Conservation (phyloP, 768 basidiomycete species). For the Aureoboletus auriporus region DNA sequence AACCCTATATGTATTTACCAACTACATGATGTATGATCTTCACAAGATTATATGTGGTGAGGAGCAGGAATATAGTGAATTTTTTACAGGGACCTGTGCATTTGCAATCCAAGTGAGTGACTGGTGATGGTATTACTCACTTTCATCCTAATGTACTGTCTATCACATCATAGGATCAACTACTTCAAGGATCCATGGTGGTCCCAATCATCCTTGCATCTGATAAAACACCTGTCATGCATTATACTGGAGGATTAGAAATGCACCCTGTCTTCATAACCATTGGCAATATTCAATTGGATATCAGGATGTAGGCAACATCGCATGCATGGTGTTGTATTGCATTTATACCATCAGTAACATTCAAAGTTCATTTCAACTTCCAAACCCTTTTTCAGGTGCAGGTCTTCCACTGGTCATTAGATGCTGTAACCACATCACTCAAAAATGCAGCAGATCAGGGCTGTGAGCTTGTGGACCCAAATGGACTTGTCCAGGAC, state of each 20-base stretch:
- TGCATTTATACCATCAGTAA: conserved; percentile 27
- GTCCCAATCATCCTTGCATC: conserved; percentile 14
- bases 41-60: too few species aligned
- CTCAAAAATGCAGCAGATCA: conserved; percentile 27
- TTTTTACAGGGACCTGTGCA: too few species aligned
- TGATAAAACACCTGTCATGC: conserved; percentile 14
- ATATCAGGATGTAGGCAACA: not conserved
- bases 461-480: too few species aligned
- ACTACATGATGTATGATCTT: too few species aligned
- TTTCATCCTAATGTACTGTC: too few species aligned
- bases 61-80: too few species aligned
- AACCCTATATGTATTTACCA: too few species aligned
- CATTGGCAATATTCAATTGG: conserved; percentile 7
- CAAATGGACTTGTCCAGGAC: conserved; percentile 2
- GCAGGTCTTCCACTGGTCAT: conserved; percentile 26
- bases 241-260: not conserved
- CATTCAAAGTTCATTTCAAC: conserved; percentile 17
- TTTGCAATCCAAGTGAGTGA: too few species aligned
- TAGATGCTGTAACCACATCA: conserved; percentile 26
- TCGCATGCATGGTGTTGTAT: conserved; percentile 12
- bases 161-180: too few species aligned
- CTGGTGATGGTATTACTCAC: too few species aligned
- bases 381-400: conserved; percentile 21
- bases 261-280: conserved; percentile 9
- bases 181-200: too few species aligned